Evolutionary conservation across 192 early-diverging fungal genomes (phyloP).

Genomic region (Backusella morwellensis): DNA sequence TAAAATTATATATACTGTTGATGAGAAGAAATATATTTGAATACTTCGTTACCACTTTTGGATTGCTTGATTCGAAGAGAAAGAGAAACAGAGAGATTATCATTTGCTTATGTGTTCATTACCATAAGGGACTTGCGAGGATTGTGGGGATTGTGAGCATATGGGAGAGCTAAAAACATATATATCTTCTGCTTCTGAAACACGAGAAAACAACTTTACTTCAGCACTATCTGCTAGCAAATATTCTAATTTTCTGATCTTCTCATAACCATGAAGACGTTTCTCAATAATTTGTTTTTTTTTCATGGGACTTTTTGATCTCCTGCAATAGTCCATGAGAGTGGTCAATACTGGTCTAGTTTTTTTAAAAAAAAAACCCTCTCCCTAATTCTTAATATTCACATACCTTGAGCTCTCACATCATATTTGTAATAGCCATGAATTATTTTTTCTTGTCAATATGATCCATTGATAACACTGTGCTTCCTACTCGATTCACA

Average conservation of each 20-base stretch:
- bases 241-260: background rate
- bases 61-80: background rate
- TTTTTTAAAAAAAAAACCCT: too few relatives aligned
- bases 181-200: conserved; percentile 2
- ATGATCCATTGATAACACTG: too few relatives aligned
- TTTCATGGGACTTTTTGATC: conserved; percentile 2
- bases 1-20: too few relatives aligned
- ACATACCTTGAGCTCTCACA: too few relatives aligned
- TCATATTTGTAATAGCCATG: too few relatives aligned
- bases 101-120: background rate
- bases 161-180: background rate
- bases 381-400: too few relatives aligned
- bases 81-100: background rate
- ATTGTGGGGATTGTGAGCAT: background rate
- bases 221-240: conserved; percentile 2
- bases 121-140: background rate
- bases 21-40: background rate
- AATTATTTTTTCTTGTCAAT: too few relatives aligned
- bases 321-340: conserved; percentile 9
- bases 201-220: conserved; percentile 5
- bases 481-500: background rate
- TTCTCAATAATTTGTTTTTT: background rate
- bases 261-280: background rate
- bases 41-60: conserved; percentile 7
- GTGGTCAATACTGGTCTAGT: background rate